Evolutionary conservation across 352 stramenopile genomes (phyloP), one percentile per base, ranked within the genome.

Genomic region (Stramenopiles sp.): DNA sequence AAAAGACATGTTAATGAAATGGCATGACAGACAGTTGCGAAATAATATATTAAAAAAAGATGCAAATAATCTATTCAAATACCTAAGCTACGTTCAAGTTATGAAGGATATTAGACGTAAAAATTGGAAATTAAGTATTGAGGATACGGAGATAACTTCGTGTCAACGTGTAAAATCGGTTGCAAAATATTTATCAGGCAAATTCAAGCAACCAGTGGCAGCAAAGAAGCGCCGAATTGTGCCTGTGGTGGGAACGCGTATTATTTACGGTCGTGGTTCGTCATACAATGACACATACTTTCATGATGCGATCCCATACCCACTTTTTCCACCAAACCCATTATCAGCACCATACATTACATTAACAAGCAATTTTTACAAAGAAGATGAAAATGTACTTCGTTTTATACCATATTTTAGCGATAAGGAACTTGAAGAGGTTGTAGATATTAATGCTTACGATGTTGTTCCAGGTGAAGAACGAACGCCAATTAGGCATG

Each of bases 381-480:
- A 91, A 20, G 89, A 94, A 53, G 92, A 97, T 82, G 87, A 96
- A 81, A 87, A 87, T 23, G 89, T 92, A 78, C 80, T 97, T 73
- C 86, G 88, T 0, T 91, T 93, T 80, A 85, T 94, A 30, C 92
- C 91, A 4, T 96, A 95, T 83, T 96, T 96, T 82, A 91, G 90
- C 27, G 92, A 97, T 81, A 90, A 95, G 79, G 90, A 94, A 78
- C 85, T 89, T 23, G 87, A 93, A 27, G n/a, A n/a, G n/a, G 90
- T 91, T 80, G 86, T 91, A 33, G 85, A 92, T 78, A 89, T 87
- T 0, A 86, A 91, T 83, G 90, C 90, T 73, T 92, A 94, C 78
- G 84, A 93, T 73, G 87, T 91, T 82, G 38, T 80, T 30, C 32
- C 80, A 23, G 63, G 38, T 13, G 74, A 80, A 31, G 32, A 83